Evolutionary conservation across 2,329 filamentous ascomycete genomes (phyloP).

Genomic region (Xylariaceae sp.): DNA sequence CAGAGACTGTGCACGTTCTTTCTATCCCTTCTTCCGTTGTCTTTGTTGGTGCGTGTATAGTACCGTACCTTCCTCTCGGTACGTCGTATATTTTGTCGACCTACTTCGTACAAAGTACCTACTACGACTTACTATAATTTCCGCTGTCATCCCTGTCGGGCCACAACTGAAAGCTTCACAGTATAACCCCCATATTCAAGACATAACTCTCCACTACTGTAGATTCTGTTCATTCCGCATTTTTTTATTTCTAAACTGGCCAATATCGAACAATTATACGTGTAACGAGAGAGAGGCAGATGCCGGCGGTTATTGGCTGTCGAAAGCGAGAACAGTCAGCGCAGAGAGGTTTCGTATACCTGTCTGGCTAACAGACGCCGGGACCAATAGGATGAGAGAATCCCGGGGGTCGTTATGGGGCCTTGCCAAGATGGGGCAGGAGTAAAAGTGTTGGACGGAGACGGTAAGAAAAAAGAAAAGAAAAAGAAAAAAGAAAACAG

Average conservation of each 20-base stretch:
- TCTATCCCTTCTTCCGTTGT: neutral
- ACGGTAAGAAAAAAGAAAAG: neutral
- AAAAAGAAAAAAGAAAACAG: slow-evolving; percentile 1
- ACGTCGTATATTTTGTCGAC: neutral
- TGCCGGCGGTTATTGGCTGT: neutral
- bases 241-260: too few species aligned
- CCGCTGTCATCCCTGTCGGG: too few species aligned
- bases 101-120: too few species aligned
- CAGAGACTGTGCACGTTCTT: neutral
- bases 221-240: neutral
- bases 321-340: neutral
- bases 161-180: too few species aligned
- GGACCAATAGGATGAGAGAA: neutral
- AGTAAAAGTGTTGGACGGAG: neutral
- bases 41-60: neutral
- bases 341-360: neutral
- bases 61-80: neutral
- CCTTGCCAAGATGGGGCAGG: neutral
- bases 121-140: too few species aligned
- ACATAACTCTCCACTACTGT: too few species aligned
- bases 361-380: neutral
- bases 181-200: too few species aligned
- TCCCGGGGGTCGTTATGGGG: neutral
- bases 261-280: neutral
- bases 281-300: neutral